A percentile compares a stretch with the other conserved stretches of the same genome.
Conservation (phyloP, 23 red algal genomes). For the Chondrus crispus region DNA sequence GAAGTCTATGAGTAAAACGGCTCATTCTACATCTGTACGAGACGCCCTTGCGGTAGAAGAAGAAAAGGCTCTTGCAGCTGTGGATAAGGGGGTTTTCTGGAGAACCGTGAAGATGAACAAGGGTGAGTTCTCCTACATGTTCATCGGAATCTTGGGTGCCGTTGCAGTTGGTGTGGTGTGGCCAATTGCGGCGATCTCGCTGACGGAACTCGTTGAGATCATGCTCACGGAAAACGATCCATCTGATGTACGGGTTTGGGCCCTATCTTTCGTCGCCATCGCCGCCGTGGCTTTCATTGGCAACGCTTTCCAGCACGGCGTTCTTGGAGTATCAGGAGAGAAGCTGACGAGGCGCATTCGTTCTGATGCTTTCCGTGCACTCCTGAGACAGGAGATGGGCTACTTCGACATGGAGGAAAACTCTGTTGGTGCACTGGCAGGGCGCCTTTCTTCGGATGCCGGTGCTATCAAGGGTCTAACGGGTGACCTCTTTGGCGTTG, state of each 20-base stretch:
- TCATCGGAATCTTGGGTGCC: slow-evolving; percentile 37
- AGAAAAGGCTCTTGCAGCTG: background rate
- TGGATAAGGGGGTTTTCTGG: slow-evolving; percentile 43
- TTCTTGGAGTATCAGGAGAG: slow-evolving; percentile 84
- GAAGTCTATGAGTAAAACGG: background rate
- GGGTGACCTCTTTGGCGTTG: slow-evolving; percentile 52
- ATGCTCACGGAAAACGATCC: slow-evolving; percentile 32
- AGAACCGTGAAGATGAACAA: slow-evolving; percentile 40
- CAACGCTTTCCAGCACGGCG: slow-evolving; percentile 40
- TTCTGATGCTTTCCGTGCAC: slow-evolving; percentile 54
- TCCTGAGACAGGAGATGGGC: slow-evolving; percentile 82
- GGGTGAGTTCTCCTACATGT: slow-evolving; percentile 35
- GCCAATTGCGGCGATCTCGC: slow-evolving; percentile 52
- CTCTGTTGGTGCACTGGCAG: slow-evolving; percentile 53
- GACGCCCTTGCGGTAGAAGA: background rate
- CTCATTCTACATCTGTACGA: background rate
- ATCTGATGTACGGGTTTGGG: slow-evolving; percentile 42
- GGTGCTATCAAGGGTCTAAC: slow-evolving; percentile 52
- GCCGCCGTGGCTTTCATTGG: slow-evolving; percentile 30
- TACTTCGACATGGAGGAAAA: slow-evolving; percentile 81
- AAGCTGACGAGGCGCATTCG: slow-evolving; percentile 74
- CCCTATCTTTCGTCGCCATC: slow-evolving; percentile 45
- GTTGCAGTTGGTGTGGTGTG: slow-evolving; percentile 28
- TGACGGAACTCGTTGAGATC: slow-evolving; percentile 60
- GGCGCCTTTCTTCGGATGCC: slow-evolving; percentile 51